Base-by-base conservation (phyloP, 2,329 filamentous ascomycete species). In the Furcasterigmium sp. region DNA sequence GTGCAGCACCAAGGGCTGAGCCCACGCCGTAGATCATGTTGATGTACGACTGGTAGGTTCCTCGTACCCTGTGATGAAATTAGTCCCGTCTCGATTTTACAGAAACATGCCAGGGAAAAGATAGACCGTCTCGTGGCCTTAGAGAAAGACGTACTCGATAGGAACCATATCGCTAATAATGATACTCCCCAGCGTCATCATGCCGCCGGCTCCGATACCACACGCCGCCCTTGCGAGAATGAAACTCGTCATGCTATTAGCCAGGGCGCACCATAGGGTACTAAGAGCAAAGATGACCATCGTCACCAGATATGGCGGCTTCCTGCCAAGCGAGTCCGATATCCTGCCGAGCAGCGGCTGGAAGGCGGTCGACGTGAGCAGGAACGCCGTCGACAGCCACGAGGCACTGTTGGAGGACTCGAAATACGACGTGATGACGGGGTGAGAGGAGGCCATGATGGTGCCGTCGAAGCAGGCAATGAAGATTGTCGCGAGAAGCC, bases 391-490 rank as follows among this genome's bases (percentile, higher is more conserved):
- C 2, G 85, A 89, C 5, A 91, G 71, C 87, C 87, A 93, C 2
- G 86, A 89, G 3, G 87, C 87, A 37, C 80, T 80, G 60, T 91
- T 89, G 25, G 85, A 86, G 39, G 84, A 78, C 47, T 82, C 69
- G 61, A 91, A 91, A 60, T 91, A 81, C 1, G 85, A 89, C 1
- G 86, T 90, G 48, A 91, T 89, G 45, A 87, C 84, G 0, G 87
- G 86, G 60, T 93, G 87, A 34, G 77, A 84, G 3, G 85, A 88
- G 5, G 85, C 85, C 85, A 91, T 90, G 51, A 91, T 76, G 4
- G 86, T 91, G 10, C 78, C 76, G 66, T 91, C 87, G 56, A 91
- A 91, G 58, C 72, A 80, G 26, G 69, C 66, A 14, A 82, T 68
- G 48, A 83, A 76, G 54, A 78, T 77, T 5, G 71, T 70, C n/a